Percentiles rank a stretch among this genome's conserved stretches.
phyloP scores from a whole-genome alignment of 2,329 filamentous ascomycete genomes.

The Hypomyces rosellus region DNA sequence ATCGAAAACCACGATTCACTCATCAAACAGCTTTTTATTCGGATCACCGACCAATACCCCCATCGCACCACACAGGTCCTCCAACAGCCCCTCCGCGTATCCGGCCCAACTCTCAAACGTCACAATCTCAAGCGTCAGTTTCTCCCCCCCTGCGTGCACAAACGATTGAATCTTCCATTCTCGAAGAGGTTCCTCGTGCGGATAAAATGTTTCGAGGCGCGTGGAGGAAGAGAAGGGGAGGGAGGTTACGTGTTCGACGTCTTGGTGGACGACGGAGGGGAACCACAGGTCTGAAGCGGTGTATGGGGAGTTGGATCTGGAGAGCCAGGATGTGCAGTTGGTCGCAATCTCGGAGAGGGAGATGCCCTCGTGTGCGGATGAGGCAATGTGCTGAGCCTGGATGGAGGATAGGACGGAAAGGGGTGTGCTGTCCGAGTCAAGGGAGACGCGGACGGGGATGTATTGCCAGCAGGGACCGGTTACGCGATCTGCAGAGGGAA shows the following conservation, averaged over 20 bases:
- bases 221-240: slow-evolving; percentile 32
- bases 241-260: slow-evolving; percentile 55
- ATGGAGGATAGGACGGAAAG: slow-evolving; percentile 46
- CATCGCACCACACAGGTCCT: slow-evolving; percentile 36
- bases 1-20: neutral
- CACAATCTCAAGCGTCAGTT: slow-evolving; percentile 51
- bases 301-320: slow-evolving; percentile 29
- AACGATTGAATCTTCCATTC: slow-evolving; percentile 59
- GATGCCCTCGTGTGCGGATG: slow-evolving; percentile 48
- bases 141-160: slow-evolving; percentile 37
- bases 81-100: slow-evolving; percentile 45
- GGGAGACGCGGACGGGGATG: slow-evolving; percentile 54
- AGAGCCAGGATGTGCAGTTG: slow-evolving; percentile 29
- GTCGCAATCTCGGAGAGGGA: slow-evolving; percentile 48
- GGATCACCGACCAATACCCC: slow-evolving; percentile 10
- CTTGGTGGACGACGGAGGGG: slow-evolving; percentile 53
- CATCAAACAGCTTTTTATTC: slow-evolving; percentile 15
- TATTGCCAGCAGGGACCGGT: slow-evolving; percentile 64
- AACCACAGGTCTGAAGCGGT: slow-evolving; percentile 35
- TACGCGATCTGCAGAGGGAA: slow-evolving; percentile 46
- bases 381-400: slow-evolving; percentile 52
- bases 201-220: slow-evolving; percentile 52
- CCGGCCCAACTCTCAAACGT: slow-evolving; percentile 50
- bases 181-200: slow-evolving; percentile 48
- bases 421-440: slow-evolving; percentile 44